Evolutionary conservation across 2,329 filamentous ascomycete genomes (phyloP).

Genomic region (Colletotrichum sp.): DNA sequence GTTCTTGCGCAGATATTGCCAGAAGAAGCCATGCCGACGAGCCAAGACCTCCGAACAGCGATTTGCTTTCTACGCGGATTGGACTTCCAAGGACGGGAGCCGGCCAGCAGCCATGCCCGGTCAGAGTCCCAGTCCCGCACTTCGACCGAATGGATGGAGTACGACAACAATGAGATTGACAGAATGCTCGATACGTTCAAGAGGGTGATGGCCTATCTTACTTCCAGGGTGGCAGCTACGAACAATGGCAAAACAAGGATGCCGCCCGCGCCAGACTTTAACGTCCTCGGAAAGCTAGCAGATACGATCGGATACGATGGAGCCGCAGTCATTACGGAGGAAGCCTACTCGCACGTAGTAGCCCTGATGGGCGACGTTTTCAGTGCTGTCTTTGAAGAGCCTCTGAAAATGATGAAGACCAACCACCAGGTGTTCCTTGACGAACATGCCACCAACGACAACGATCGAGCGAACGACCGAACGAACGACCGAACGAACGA

Average conservation of each 20-base stretch:
- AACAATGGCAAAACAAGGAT: fast-evolving
- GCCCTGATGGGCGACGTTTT: neutral
- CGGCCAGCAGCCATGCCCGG: neutral
- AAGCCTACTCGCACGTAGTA: neutral
- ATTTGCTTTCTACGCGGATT: too few species aligned
- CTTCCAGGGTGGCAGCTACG: fast-evolving
- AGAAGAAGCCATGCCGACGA: fast-evolving
- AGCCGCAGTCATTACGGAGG: neutral
- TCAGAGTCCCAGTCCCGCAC: neutral
- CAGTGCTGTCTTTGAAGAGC: neutral
- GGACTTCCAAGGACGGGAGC: too few species aligned
- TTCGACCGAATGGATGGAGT: neutral
- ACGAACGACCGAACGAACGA: neutral
- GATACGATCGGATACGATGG: neutral
- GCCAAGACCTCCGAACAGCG: neutral
- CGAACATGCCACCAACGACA: too few species aligned
- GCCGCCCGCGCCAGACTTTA: neutral
- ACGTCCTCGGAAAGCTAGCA: neutral
- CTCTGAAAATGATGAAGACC: neutral
- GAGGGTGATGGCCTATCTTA: neutral
- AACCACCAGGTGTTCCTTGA: too few species aligned
- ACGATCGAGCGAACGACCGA: too few species aligned
- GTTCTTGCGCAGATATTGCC: fast-evolving
- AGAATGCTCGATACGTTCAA: neutral
- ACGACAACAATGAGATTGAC: too few species aligned